Evolutionary conservation across 1,284 basidiomycete species (phyloP), one percentile per base, ranked within the genome.

Genomic region (Pulveroboletus sp.): DNA sequence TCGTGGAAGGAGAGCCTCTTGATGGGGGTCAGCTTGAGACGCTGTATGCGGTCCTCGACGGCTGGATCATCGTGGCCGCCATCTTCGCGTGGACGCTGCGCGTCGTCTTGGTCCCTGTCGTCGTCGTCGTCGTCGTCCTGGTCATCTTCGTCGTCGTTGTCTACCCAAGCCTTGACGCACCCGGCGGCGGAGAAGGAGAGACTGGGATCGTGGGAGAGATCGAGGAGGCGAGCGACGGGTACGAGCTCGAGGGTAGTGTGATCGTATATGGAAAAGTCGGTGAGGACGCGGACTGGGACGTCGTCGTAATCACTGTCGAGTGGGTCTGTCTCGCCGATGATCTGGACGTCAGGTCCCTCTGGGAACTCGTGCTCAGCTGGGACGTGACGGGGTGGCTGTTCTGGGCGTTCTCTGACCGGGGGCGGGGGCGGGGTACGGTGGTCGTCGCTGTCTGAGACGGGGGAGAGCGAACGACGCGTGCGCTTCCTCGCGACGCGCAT

Each of bases 261-360:
- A 12, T 81, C 66, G 51, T 82, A 86, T 44, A 87, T 71, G 0
- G 71, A 65, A 60, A 86, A 87, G 53, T 81, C 69, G 0, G 74
- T 70, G 18, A 88, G 70, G 5, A 77, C 56, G 4, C 85, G 78
- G 35, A 87, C 72, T 18, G 83, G 84, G n/a, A 85, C 65, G 14
- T 71, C 70, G 35, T 71, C 71, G 6, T 70, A 64, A 35, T 66
- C 66, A 11, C 59, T 59, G 43, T 74, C 73, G n/a, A 56, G 43
- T n/a, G 57, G 54, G 36, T 64, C 61, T 3, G 69, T 62, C 59
- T 75, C 72, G 36, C 70, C 67, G 22, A 75, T 74, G 47, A 75
- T 59, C 55, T 74, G 69, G 10, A 74, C 46, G 42, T 70, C 54
- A 15, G 64, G 59, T 5, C 60, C 65, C 47, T 72, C 67, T 36